Percentiles rank a stretch among this genome's conserved stretches.
These are phyloP conservation scores for Plasmodium adleri DNA, from an alignment of 169 alveolate genomes.

Conservation along the genomic window DNA sequence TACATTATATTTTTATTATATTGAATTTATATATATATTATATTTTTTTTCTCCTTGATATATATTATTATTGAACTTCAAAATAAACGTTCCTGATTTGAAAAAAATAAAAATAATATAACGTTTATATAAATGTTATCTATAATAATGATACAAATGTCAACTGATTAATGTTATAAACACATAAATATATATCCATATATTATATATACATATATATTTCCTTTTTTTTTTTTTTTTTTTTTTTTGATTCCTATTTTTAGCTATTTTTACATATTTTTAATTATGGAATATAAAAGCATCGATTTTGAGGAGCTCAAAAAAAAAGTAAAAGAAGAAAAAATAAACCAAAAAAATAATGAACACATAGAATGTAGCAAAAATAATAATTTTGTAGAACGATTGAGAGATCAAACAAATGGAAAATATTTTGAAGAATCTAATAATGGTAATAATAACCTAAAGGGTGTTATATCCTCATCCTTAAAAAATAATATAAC, in stretches of 20 bases:
- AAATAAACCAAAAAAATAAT: not conserved
- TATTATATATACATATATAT: not conserved
- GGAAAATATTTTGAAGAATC: too few relatives aligned
- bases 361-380: not conserved
- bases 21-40: too few relatives aligned
- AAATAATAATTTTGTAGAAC: too few relatives aligned
- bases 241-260: too few relatives aligned
- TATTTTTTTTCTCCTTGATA: too few relatives aligned
- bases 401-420: too few relatives aligned
- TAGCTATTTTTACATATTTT: not conserved
- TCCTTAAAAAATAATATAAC: not conserved
- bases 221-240: not conserved
- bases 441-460: not conserved
- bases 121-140: too few relatives aligned
- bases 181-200: not conserved
- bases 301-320: conserved; percentile 55
- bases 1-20: too few relatives aligned
- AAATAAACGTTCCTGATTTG: too few relatives aligned
- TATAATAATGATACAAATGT: not conserved
- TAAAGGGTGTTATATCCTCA: not conserved
- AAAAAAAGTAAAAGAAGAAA: conserved; percentile 20
- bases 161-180: not conserved
- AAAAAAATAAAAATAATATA: too few relatives aligned
- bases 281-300: conserved; percentile 16
- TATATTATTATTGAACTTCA: too few relatives aligned